Base-by-base conservation (phyloP, 164 flowering plant genomes). In the Liquidambar formosana region DNA sequence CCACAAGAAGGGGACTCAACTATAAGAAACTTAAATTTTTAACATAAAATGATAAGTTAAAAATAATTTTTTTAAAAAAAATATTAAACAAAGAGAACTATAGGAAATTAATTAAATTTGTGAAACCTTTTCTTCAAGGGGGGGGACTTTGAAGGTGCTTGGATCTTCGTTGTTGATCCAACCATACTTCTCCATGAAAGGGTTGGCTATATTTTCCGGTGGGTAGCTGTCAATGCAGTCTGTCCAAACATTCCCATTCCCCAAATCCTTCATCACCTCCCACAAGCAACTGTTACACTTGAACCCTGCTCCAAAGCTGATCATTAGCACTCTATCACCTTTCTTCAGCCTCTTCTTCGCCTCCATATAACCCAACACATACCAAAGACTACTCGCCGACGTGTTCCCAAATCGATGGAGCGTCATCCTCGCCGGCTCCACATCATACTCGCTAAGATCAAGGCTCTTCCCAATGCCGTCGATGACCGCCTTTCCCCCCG, bases 391-490 rank as follows among this genome's bases (percentile, higher is more conserved):
- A 53, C 88, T 75, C 2, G 93, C 89, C 6, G 93, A 88, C 21
- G 93, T 90, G 85, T 90, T 90, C 18, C 96, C 96, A 38, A 79
- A 90, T 16, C 96, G 54, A 58, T 88, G 88, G 9, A 90, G 78
- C 0, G 93, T 83, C 96, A 91, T 91, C 45, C 92, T 71, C 0
- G 96, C 85, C 4, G 96, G 93, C 80, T 91, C 96, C 0, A 91
- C 73, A 62, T 91, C 92, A 25, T 81, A 61, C 33, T 90, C 91
- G 0, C 54, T 73, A 0, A 90, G 72, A 26, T 69, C 75, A 0
- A 90, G 77, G 45, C 68, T 83, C 60, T 63, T 47, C 8, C 85
- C 89, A 0, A 88, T 71, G 8, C 85, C 96, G 18, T 88, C 89
- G 12, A 90, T 90, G 45, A 90, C 96, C 5, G 96, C 91, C 61